These are phyloP conservation scores for Tolypocladium album DNA, from an alignment of 2,329 filamentous ascomycete species.

Conservation along the genomic window DNA sequence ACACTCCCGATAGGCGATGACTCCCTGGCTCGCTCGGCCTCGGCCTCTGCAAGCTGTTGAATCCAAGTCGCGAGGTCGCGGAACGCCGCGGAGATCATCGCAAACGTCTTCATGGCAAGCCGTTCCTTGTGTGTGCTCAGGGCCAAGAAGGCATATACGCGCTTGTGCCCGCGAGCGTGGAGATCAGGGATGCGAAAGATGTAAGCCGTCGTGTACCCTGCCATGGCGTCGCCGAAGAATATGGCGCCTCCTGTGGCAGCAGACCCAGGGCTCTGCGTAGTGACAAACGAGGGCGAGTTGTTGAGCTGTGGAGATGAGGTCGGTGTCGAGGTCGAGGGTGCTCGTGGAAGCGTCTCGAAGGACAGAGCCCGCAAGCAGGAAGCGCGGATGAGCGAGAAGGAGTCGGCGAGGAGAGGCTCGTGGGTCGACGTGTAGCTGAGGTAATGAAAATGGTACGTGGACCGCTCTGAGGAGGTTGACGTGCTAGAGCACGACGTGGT, in stretches of 20 bases:
- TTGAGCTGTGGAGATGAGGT: conserved; percentile 23
- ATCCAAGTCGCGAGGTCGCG: conserved; percentile 56
- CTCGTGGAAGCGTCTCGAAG: conserved; percentile 53
- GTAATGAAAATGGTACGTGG: conserved; percentile 49
- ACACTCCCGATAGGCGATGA: conserved; percentile 26
- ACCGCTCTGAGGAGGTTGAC: conserved; percentile 34
- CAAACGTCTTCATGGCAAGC: conserved; percentile 55
- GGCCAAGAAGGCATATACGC: conserved; percentile 58
- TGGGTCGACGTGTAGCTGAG: conserved; percentile 60
- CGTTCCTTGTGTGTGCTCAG: conserved; percentile 56
- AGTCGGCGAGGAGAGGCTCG: conserved; percentile 49
- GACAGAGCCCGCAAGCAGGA: conserved; percentile 57
- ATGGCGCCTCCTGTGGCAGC: conserved; percentile 54
- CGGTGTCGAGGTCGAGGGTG: conserved; percentile 31
- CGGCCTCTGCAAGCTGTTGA: conserved; percentile 50
- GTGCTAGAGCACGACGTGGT: conserved; percentile 42
- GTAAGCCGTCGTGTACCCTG: conserved; percentile 59
- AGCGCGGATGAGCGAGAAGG: conserved; percentile 56
- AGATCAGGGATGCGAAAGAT: conserved; percentile 60
- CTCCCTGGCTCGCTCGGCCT: conserved; percentile 46
- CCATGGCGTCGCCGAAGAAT: conserved; percentile 55
- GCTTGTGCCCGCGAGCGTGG: conserved; percentile 55
- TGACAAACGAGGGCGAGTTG: conserved; percentile 39
- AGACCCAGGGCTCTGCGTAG: conserved; percentile 40
- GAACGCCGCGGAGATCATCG: conserved; percentile 50